These are phyloP conservation scores for Metschnikowia bowlesiae DNA, from an alignment of 805 yeast species.

Conservation along the genomic window DNA sequence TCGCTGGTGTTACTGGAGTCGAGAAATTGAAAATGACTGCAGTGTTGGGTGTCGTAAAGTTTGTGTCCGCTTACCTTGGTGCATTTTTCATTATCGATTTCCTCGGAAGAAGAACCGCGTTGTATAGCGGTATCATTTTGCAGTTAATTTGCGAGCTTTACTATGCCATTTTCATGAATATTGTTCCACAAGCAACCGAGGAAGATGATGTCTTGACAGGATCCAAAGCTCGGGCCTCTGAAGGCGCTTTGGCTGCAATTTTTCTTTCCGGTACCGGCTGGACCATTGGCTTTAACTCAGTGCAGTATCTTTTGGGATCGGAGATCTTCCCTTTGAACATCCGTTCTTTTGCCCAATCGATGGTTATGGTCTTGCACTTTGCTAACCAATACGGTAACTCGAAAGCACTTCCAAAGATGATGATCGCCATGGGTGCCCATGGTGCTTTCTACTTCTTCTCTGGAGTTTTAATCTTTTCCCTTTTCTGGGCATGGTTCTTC, in stretches of 20 bases:
- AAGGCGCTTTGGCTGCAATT: slow-evolving; percentile 48
- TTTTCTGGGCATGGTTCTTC: slow-evolving; percentile 47
- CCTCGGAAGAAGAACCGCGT: slow-evolving; percentile 48
- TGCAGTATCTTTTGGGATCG: slow-evolving; percentile 52
- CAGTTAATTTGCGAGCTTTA: slow-evolving; percentile 43
- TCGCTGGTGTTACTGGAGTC: slow-evolving; percentile 44
- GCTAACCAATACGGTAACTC: slow-evolving; percentile 56
- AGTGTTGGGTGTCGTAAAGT: slow-evolving; percentile 51
- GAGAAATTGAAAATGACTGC: slow-evolving; percentile 46
- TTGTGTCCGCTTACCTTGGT: slow-evolving; percentile 42
- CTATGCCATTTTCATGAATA: slow-evolving; percentile 42
- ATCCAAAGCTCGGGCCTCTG: slow-evolving; percentile 34
- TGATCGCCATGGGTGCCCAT: slow-evolving; percentile 39
- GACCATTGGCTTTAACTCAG: slow-evolving; percentile 56
- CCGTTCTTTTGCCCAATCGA: slow-evolving; percentile 46
- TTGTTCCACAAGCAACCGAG: slow-evolving; percentile 42
- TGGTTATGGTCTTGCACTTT: slow-evolving; percentile 53
- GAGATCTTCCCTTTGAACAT: slow-evolving; percentile 52
- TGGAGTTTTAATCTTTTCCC: slow-evolving; percentile 38
- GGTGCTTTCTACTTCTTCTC: slow-evolving; percentile 53
- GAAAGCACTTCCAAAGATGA: slow-evolving; percentile 51
- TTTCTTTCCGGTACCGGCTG: slow-evolving; percentile 52
- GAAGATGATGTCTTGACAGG: slow-evolving; percentile 25
- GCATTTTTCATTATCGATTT: slow-evolving; percentile 53
- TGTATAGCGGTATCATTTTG: slow-evolving; percentile 45